Evolutionary conservation across 331 rosid species (phyloP), one percentile per base, ranked within the genome.

Genomic region (Rhamnella rubrinervis): DNA sequence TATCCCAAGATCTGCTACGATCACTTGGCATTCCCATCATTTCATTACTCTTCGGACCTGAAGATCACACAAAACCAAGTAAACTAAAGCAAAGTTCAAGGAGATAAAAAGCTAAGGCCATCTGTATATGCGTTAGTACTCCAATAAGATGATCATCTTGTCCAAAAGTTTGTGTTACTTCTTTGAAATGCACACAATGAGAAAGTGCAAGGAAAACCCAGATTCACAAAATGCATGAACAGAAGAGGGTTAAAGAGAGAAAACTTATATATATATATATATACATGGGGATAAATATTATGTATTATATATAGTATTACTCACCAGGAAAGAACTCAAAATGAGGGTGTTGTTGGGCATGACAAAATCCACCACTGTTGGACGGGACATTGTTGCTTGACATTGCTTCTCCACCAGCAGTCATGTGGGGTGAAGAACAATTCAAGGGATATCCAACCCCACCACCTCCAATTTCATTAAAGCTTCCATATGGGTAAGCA

Each of bases 311-410:
- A 31, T 31, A 31, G 4, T 31, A 55, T 28, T 39, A 78, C 81
- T 55, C 31, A 92, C 93, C 97, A 61, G 87, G 75, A 60, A 88
- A 63, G 84, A 83, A 80, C 66, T 87, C 86, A 61, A 72, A 77
- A 70, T 85, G 70, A 59, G 83, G 51, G 5, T 31, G 35, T 38
- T 82, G 83, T 23, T 76, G 85, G 60, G 86, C 52, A 76, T 4
- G 35, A 31, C 35, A 65, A 84, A 60, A 77, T 68, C 63, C 71
- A 31, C 35, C 59, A 65, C 28, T 20, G 65, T 31, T 41, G 62
- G 77, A 67, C 72, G 67, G 77, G 75, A 71, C 63, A 39, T 80
- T 79, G 72, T 25, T 57, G 73, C 63, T 80, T 51, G 85, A 53
- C 23, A 82, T 47, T 69, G 83, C 52, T 74, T 80, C 85, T 57